Base-by-base conservation (phyloP, 2,329 filamentous ascomycete genomes). In the Colletotrichum orbiculare region DNA sequence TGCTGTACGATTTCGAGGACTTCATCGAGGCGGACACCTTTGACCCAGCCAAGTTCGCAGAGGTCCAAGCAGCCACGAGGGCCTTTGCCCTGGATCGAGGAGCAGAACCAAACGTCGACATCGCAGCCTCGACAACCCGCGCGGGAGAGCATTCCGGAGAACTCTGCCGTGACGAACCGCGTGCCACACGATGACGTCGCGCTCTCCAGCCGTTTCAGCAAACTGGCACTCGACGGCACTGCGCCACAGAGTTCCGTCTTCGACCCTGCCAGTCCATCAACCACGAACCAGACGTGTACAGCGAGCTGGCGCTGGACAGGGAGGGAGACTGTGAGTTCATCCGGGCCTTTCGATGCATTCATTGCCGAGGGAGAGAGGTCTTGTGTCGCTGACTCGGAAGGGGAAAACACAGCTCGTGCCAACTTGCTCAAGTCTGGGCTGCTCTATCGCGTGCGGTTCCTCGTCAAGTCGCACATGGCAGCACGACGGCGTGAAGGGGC, bases 1-100 rank as follows among this genome's bases (percentile, higher is more conserved):
- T 81, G 3, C 73, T 82, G 7, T 82, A 81, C 68, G 79, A 81
- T 62, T 76, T 82, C 47, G 79, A 82, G 45, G 80, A 82, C 70
- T 81, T 75, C 60, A 75, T 76, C 35, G 74, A 79, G 34, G 67
- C 72, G 6, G 76, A 77, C 49, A 72, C 76, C 5, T 81, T 79
- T 59, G 75, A 78, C 9, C 67, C 70, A 17, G 68, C 70, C 34
- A 76, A 73, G 60, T 82, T 79, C 56, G 63, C 72, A 1, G 74
- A 77, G 15, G 68, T 82, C 6, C 79, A 81, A 57, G 70, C 76
- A 0, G 77, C 79, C 0, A 77, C 78, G 2, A 80, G 78, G 60
- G 65, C 76, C 0, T 76, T 81, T 49, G 80, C 79, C 25, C 72
- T 81, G n/a, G n/a, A n/a, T n/a, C n/a, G n/a, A n/a, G n/a, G n/a